Conservation (phyloP, 192 early-diverging fungal species). For the Backusella mclennaniae region DNA sequence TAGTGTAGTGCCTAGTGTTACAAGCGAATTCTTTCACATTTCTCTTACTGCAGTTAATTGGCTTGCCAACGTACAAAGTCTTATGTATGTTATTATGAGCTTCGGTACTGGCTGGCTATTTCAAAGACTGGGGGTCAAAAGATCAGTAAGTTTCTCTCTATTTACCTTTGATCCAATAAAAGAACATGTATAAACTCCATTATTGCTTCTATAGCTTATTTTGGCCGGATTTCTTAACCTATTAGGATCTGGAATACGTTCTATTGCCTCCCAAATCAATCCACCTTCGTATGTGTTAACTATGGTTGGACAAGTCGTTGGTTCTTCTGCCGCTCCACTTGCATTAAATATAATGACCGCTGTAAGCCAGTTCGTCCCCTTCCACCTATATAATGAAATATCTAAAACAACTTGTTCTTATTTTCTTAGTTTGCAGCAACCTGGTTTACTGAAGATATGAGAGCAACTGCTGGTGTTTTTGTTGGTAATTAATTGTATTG, state of each 20-base stretch:
- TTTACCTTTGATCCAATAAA: background rate
- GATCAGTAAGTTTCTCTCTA: slow-evolving; percentile 19
- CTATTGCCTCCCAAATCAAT: slow-evolving; percentile 17
- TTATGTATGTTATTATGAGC: slow-evolving; percentile 36
- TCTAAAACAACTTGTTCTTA: background rate
- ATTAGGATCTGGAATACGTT: slow-evolving; percentile 26
- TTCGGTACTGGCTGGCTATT: slow-evolving; percentile 38
- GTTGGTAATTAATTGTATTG: slow-evolving; percentile 19
- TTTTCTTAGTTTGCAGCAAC: slow-evolving; percentile 31
- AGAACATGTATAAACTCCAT: background rate
- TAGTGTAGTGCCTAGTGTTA: slow-evolving; percentile 27
- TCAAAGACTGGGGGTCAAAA: slow-evolving; percentile 32
- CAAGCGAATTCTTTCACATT: slow-evolving; percentile 23
- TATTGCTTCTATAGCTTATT: slow-evolving; percentile 19
- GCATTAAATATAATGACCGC: slow-evolving; percentile 37
- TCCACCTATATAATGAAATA: background rate
- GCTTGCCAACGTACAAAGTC: slow-evolving; percentile 35
- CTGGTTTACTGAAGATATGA: slow-evolving; percentile 35
- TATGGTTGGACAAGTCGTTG: slow-evolving; percentile 34
- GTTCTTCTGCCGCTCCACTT: slow-evolving; percentile 28
- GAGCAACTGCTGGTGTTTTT: slow-evolving; percentile 37
- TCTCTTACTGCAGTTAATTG: slow-evolving; percentile 34
- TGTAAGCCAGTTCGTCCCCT: background rate
- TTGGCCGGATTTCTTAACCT: slow-evolving; percentile 25
- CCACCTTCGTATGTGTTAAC: slow-evolving; percentile 27